Percentiles rank a stretch among this genome's conserved stretches.
Evolutionary conservation across 1,284 basidiomycete genomes (phyloP).

Genomic region (Apiotrichum veenhuisii): DNA sequence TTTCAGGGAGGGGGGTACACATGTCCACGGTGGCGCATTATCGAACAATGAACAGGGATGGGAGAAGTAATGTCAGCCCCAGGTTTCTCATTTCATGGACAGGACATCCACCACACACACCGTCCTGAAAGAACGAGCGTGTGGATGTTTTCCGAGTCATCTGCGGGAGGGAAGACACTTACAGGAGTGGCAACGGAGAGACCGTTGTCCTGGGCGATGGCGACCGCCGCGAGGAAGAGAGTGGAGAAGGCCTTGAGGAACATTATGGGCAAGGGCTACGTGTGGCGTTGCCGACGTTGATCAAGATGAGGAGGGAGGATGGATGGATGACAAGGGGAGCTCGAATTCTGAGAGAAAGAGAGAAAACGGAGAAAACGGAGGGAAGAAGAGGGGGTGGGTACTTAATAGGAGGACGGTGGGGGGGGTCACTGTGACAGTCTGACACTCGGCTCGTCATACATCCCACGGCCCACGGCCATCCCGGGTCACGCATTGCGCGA

Average conservation of each 20-base stretch:
- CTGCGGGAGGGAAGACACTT: background rate
- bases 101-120: too few species aligned
- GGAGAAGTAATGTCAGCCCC: too few species aligned
- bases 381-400: background rate
- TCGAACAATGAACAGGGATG: too few species aligned
- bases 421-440: too few species aligned
- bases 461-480: too few species aligned
- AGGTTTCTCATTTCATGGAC: too few species aligned
- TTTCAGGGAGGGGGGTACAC: too few species aligned
- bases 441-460: too few species aligned
- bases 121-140: too few species aligned
- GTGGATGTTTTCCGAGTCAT: background rate
- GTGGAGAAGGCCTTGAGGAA: constrained; percentile 5
- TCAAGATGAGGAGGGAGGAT: constrained; percentile 3
- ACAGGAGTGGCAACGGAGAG: constrained; percentile 15
- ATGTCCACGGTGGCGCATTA: too few species aligned
- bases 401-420: too few species aligned
- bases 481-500: too few species aligned
- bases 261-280: background rate
- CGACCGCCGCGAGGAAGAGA: constrained; percentile 17
- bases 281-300: background rate
- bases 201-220: constrained; percentile 15
- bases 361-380: background rate
- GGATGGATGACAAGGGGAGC: constrained; percentile 10
- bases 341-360: background rate